Evolutionary conservation across 345 rosid genomes (phyloP), one percentile per base, ranked within the genome.

Genomic region (Eucalyptus pumila): DNA sequence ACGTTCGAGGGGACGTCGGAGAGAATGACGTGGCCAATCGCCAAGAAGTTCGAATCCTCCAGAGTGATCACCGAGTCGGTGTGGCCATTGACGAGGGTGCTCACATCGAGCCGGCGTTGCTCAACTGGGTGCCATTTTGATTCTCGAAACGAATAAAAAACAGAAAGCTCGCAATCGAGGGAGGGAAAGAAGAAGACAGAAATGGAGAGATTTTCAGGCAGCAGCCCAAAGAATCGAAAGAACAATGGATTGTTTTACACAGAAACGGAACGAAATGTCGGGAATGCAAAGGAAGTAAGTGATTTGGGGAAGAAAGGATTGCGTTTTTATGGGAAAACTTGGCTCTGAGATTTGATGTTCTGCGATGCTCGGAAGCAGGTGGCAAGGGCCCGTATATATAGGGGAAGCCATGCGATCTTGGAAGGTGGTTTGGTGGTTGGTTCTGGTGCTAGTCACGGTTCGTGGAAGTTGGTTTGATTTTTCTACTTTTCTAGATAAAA

Each of bases 1-100:
- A 96, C 93, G 88, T 96, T 95, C 51, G 54, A 51, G 62, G 98
- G 97, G 47, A 97, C 96, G 13, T 96, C 95, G 44, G 95, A 91
- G 92, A 97, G 97, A 85, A 96, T 87, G 54, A 89, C 94, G 21
- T 93, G 95, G 88, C 97, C 97, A 80, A 94, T 94, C 91, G 93
- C 98, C 21, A 67, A 69, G 92, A 97, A 93, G 60, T 90, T 92
- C 16, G 97, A 95, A 60, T 88, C 93, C 26, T 94, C 93, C 24
- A 97, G 89, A n/a, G 92, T 90, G 90, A 97, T 88, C 11, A 87
- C 86, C 7, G 94, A 88, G 87, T 88, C 50, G 89, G 69, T 86
- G 81, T n/a, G 32, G 56, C 88, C 44, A 60, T 92, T 93, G 76
- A 91, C 91, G 11, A 83, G 67, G 21, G 89, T 72, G 60, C 92